These are phyloP conservation scores for Nemania bipapillata DNA, from an alignment of 2,329 filamentous ascomycete species.

Conservation along the genomic window DNA sequence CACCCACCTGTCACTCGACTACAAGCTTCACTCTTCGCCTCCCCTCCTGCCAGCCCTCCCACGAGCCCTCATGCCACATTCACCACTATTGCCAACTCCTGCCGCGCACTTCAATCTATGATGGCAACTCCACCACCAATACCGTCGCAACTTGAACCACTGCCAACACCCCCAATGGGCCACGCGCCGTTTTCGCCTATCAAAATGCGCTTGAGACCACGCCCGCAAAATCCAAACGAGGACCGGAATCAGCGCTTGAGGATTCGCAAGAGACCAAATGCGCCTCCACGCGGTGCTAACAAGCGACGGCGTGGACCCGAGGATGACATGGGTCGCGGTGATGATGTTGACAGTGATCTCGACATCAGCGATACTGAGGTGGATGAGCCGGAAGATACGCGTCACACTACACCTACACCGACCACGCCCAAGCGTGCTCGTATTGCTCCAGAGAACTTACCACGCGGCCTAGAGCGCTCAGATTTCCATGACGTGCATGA, in stretches of 20 bases:
- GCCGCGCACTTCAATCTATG: constrained; percentile 70
- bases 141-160: constrained; percentile 54
- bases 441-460: constrained; percentile 69
- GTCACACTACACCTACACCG: constrained; percentile 51
- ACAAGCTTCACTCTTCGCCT: constrained; percentile 64
- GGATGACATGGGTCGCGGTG: constrained; percentile 59
- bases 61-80: constrained; percentile 60
- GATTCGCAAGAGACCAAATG: constrained; percentile 62
- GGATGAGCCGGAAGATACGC: constrained; percentile 40
- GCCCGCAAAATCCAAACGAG: constrained; percentile 52
- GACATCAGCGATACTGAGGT: constrained; percentile 48
- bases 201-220: constrained; percentile 67
- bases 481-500: constrained; percentile 66
- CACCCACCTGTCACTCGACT: constrained; percentile 59
- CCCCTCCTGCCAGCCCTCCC: constrained; percentile 68
- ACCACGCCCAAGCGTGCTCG: constrained; percentile 70
- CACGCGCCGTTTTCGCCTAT: constrained; percentile 60
- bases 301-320: constrained; percentile 64
- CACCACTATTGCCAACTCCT: constrained; percentile 68
- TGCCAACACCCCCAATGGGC: constrained; percentile 66
- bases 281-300: constrained; percentile 60
- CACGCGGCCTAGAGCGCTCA: constrained; percentile 67
- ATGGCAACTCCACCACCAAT: constrained; percentile 57
- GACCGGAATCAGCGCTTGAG: constrained; percentile 56
- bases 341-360: constrained; percentile 54